phyloP scores from a whole-genome alignment of 2,329 filamentous ascomycete genomes.

The Zopfia rhizophila region DNA sequence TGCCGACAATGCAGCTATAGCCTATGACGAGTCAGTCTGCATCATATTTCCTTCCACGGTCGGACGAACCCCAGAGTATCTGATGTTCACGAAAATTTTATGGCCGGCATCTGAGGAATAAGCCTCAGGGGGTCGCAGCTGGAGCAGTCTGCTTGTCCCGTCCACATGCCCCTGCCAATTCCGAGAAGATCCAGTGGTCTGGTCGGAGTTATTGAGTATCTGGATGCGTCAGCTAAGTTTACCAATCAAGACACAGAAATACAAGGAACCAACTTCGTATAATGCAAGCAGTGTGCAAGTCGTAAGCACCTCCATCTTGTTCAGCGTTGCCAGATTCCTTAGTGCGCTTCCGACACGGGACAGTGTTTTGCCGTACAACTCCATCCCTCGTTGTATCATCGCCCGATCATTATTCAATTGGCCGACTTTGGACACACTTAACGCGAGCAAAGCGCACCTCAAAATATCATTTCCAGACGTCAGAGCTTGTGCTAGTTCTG shows the following conservation, averaged over 20 bases:
- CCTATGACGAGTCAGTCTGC: constrained; percentile 10
- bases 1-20: constrained; percentile 11
- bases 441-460: constrained; percentile 23
- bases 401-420: constrained; percentile 10
- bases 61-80: constrained; percentile 17
- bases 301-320: constrained; percentile 11
- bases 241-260: background rate
- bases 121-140: constrained; percentile 9
- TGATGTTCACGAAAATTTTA: constrained; percentile 19
- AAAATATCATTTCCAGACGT: constrained; percentile 13
- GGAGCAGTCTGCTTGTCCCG: constrained; percentile 17
- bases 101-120: constrained; percentile 10
- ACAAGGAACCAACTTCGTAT: constrained; percentile 18
- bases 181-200: constrained; percentile 1
- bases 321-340: background rate
- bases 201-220: constrained; percentile 21
- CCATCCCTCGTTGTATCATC: constrained; percentile 17
- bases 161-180: constrained; percentile 25
- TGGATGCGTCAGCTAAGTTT: constrained; percentile 7
- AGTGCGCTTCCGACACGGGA: constrained; percentile 5
- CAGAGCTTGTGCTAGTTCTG: background rate
- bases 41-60: background rate
- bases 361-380: constrained; percentile 24
- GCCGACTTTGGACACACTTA: constrained; percentile 22
- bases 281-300: constrained; percentile 21